Percentiles rank a stretch among this genome's conserved stretches.
Conservation (phyloP, 1,284 basidiomycete species). For the Sporisorium exsertum region DNA sequence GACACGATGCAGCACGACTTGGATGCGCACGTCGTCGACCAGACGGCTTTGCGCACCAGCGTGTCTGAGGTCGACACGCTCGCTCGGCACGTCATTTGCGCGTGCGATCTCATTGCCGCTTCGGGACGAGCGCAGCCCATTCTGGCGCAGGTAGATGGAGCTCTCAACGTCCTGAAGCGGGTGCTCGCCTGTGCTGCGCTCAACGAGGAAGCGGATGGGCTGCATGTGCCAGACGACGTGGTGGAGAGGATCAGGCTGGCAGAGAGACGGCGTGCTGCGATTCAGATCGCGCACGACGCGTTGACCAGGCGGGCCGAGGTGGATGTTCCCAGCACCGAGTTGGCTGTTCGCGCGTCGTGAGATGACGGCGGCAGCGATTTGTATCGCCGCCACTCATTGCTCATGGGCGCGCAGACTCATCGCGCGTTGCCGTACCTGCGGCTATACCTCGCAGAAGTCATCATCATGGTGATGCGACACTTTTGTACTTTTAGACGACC, state of each 20-base stretch:
- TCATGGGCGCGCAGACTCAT: too few relatives aligned
- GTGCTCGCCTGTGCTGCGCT: constrained; percentile 15
- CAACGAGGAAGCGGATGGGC: constrained; percentile 11
- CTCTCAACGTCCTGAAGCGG: constrained; percentile 30
- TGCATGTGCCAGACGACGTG: constrained; percentile 19
- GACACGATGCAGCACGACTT: constrained; percentile 30
- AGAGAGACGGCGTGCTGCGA: constrained; percentile 8
- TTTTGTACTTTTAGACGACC: too few relatives aligned
- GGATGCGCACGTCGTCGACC: constrained; percentile 33
- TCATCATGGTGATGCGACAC: too few relatives aligned
- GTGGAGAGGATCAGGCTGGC: constrained; percentile 8
- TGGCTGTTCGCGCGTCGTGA: not conserved
- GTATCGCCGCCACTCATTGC: too few relatives aligned
- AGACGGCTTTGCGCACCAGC: constrained; percentile 17
- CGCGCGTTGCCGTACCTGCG: too few relatives aligned
- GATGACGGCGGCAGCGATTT: not conserved
- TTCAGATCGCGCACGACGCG: not conserved
- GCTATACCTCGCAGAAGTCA: too few relatives aligned
- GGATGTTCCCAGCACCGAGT: not conserved
- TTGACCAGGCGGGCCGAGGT: not conserved
- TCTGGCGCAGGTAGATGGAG: constrained; percentile 14
- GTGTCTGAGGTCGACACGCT: constrained; percentile 36
- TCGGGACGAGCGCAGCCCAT: constrained; percentile 11
- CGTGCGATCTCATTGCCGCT: constrained; percentile 28
- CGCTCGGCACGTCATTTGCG: constrained; percentile 24